Evolutionary conservation across 495 filamentous ascomycete genomes (phyloP), one percentile per base, ranked within the genome.

Genomic region (Neurospora hispaniola): DNA sequence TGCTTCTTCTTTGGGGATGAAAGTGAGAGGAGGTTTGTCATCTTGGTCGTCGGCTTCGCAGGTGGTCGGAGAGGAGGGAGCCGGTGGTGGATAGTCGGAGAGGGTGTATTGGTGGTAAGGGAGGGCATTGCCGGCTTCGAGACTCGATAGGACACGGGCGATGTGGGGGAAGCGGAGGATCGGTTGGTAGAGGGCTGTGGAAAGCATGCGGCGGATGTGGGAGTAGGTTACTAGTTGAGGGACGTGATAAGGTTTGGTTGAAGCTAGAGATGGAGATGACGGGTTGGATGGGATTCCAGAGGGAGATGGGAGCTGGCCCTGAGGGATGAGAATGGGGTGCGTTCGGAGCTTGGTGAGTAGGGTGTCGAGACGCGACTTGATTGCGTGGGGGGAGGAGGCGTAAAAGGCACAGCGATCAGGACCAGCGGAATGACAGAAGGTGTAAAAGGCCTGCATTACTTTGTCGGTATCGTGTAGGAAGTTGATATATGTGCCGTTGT

Each of bases 151-250:
- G 39, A 87, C 75, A 8, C 80, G 71, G 10, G 91, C 90, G 0
- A 92, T 76, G 2, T 81, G 75, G 0, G 85, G 85, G 78, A 93
- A 93, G 43, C 81, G 80, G 23, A 78, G 66, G n/a, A 91, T 75
- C 0, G 92, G 92, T 41, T 84, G 81, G 74, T 94, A 94, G 12
- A 91, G 76, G 6, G 82, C 73, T 1, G 73, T 73, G 41, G 88
- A 85, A 12, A 90, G 79, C 41, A 86, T 74, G 16, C 76, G 78
- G 12, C 80, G 80, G 31, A 86, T 72, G 42, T 80, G 79, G 18
- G 83, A 83, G 75, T 82, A 86, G 12, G 82, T 82, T 18, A 86
- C 74, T 16, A 85, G 72, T 41, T 82, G 77, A 0, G 82, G 80
- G 41, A 83, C 80, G 42, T 79, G 76, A 2, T 16, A 66, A 6